Evolutionary conservation across 2,329 filamentous ascomycete species (phyloP).

Genomic region (Colletotrichum siamense): DNA sequence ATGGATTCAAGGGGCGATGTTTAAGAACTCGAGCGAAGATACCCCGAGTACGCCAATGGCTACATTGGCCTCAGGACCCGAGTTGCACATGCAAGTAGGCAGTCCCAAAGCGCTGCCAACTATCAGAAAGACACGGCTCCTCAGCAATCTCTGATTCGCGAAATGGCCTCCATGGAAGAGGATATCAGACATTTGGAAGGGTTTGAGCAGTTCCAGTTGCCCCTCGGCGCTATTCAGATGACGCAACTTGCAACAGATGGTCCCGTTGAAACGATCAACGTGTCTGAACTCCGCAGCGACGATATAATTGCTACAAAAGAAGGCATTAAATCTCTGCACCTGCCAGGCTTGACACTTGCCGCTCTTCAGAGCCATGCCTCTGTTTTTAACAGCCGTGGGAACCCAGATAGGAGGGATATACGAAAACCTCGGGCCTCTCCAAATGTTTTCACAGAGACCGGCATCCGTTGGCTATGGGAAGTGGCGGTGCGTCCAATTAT

Average conservation of each 20-base stretch:
- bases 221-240: neutral
- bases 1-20: neutral
- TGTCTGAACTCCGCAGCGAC: neutral
- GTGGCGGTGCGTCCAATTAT: neutral
- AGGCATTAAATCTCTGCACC: neutral
- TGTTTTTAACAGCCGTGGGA: neutral
- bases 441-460: accelerated
- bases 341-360: neutral
- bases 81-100: neutral
- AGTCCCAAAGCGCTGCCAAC: neutral
- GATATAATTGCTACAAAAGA: neutral
- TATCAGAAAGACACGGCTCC: neutral
- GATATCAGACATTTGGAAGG: neutral
- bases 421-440: accelerated
- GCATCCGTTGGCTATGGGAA: neutral
- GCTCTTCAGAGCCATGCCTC: neutral
- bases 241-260: neutral
- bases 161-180: neutral
- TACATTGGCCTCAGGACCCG: neutral
- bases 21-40: neutral
- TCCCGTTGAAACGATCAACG: neutral
- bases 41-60: neutral
- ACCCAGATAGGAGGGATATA: neutral
- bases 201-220: neutral
- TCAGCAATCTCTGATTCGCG: neutral